Conservation (phyloP, 23 red algal genomes). For the Chondrus crispus region DNA sequence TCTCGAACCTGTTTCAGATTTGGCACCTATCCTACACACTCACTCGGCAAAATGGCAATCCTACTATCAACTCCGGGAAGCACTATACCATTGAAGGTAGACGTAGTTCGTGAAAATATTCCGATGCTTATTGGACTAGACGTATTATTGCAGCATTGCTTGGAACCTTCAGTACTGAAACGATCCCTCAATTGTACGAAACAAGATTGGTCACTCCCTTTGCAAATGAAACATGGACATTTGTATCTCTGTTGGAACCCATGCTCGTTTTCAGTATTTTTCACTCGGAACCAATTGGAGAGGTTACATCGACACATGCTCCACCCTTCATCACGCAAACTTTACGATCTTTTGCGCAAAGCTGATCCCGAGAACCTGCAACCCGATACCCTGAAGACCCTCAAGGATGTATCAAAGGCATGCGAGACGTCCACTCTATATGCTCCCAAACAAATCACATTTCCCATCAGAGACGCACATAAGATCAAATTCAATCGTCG, state of each 20-base stretch:
- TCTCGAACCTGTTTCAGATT: background rate
- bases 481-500: background rate
- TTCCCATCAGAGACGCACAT: background rate
- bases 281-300: background rate
- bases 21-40: background rate
- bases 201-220: no score
- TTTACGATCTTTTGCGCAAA: background rate
- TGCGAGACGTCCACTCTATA: background rate
- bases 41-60: background rate
- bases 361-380: background rate
- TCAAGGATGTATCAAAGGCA: background rate
- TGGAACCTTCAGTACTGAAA: no score
- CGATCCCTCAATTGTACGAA: no score
- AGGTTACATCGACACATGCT: background rate
- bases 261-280: background rate
- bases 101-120: background rate
- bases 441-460: background rate
- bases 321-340: background rate
- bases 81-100: background rate
- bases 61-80: background rate
- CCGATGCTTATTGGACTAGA: slow-evolving; percentile 10
- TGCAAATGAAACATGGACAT: no score
- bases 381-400: background rate
- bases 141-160: no score
- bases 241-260: background rate